Evolutionary conservation across 2,329 filamentous ascomycete genomes (phyloP), one percentile per base, ranked within the genome.

Genomic region (Pseudogymnoascus pannorum): DNA sequence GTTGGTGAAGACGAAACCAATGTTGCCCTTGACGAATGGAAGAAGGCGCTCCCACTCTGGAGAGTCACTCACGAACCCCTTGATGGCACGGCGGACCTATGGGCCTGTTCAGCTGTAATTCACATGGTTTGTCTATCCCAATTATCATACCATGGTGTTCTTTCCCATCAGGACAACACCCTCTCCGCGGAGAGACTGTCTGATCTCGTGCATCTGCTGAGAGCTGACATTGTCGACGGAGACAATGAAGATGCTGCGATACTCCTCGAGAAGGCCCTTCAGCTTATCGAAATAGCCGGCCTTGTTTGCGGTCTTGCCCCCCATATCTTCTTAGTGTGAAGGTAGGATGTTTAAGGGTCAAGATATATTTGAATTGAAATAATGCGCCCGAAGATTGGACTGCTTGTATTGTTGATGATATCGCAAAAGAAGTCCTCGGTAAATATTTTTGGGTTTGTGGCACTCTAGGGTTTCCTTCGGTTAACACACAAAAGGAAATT

Each of bases 161-260:
- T 97, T 97, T 78, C 93, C 94, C 94, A 97, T 97, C 81, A 99
- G 85, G 73, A 99, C 92, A 72, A 97, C 89, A 80, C 86, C 92
- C 80, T 96, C 81, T 67, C 88, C 88, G 78, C 94, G 92, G 78
- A 99, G 89, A 74, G 91, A 81, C 75, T 88, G 81, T 78, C 94
- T 90, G 79, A 99, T 97, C 87, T 99, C 94, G 91, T 99, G 94
- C 95, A 99, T 99, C 88, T 99, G 95, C 87, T 99, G 94, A 72
- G 94, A 99, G 79, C 88, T 91, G 87, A 99, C 94, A 99, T 97
- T 99, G 91, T 97, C 91, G 76, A 93, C 88, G 76, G 77, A 87
- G 79, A 96, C 92, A 79, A 99, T 92, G 91, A 99, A 97, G 83
- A 97, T 89, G 75, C 89, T 93, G 79, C 86, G 87, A 89, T 95